Percentiles rank a stretch among this genome's conserved stretches.
Conservation (phyloP, 192 early-diverging fungal species). For the Coemansia sp. region DNA sequence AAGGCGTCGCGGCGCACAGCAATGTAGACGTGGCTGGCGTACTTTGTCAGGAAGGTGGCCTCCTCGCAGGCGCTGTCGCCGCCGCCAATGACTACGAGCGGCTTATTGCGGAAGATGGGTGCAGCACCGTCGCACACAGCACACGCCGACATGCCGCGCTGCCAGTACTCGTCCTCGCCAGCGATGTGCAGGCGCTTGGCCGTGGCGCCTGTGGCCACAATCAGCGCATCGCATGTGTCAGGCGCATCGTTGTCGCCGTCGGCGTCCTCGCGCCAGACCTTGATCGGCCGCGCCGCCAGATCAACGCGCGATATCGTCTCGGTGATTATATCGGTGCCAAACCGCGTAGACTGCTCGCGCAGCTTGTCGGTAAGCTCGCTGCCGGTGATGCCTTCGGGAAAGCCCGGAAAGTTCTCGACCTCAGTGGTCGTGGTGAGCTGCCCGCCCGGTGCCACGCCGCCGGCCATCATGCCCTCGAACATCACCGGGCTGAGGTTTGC, state of each 20-base stretch:
- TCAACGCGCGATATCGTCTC: conserved; percentile 92
- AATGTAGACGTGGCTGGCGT: conserved; percentile 92
- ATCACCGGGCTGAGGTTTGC: conserved; percentile 91
- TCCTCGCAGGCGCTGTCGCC: conserved; percentile 97
- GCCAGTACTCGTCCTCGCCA: conserved; percentile 94
- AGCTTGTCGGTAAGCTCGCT: conserved; percentile 84
- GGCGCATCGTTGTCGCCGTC: conserved; percentile 68
- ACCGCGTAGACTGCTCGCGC: conserved; percentile 79
- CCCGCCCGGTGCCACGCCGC: conserved; percentile 74
- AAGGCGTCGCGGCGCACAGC: conserved; percentile 93
- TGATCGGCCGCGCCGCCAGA: conserved; percentile 75
- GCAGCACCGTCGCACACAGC: conserved; percentile 99
- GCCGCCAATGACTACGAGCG: conserved; percentile 92
- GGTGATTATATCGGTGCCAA: conserved; percentile 84
- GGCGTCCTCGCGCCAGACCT: conserved; percentile 80
- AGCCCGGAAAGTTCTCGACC: conserved; percentile 95
- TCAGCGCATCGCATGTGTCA: conserved; percentile 77
- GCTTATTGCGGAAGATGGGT: conserved; percentile 96
- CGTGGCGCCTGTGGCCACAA: conserved; percentile 98
- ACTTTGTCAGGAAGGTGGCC: conserved; percentile 95
- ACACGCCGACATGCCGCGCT: conserved; percentile 98
- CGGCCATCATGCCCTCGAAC: conserved; percentile 97
- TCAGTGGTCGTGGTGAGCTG: conserved; percentile 96
- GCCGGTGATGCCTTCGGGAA: conserved; percentile 89
- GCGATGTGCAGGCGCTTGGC: conserved; percentile 87